These are phyloP conservation scores for Diversispora epigaea DNA, from an alignment of 192 early-diverging fungal genomes.

Conservation along the genomic window DNA sequence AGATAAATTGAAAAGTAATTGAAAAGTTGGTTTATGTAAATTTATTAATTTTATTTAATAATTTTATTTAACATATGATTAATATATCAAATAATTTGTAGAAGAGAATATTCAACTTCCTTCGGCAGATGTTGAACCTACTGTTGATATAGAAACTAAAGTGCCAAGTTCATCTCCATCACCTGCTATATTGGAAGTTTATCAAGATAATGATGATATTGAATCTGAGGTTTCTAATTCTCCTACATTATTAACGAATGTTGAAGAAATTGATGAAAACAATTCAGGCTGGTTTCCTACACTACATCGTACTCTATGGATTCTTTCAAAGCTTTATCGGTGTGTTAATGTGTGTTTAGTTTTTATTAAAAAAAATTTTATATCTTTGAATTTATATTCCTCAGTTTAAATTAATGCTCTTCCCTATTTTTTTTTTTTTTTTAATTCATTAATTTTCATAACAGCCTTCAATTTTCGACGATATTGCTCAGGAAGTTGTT, in stretches of 20 bases:
- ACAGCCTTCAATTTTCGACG: conserved; percentile 76
- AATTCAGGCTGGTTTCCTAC: conserved; percentile 77
- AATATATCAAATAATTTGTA: too few species aligned
- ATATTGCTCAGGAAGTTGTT: conserved; percentile 82
- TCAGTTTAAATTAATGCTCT: background rate
- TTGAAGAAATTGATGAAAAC: conserved; percentile 39
- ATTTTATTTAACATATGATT: background rate
- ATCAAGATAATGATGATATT: conserved; percentile 21
- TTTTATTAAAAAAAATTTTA: background rate
- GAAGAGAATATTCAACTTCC: too few species aligned
- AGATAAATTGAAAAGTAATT: conserved; percentile 39
- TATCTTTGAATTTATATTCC: conserved; percentile 8
- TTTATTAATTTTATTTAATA: conserved; percentile 4
- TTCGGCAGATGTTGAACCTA: too few species aligned
- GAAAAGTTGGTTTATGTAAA: background rate
- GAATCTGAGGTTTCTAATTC: conserved; percentile 34
- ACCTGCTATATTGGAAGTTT: conserved; percentile 20
- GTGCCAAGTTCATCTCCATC: background rate
- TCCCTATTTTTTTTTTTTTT: background rate
- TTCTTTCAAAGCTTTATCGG: conserved; percentile 77
- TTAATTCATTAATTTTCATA: background rate
- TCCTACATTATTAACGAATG: conserved; percentile 34
- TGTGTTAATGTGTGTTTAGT: conserved; percentile 59
- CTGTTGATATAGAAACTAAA: background rate
- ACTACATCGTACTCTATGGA: conserved; percentile 74